These are phyloP conservation scores for Ophiostoma perfectum DNA, from an alignment of 2,329 filamentous ascomycete species.

Conservation along the genomic window DNA sequence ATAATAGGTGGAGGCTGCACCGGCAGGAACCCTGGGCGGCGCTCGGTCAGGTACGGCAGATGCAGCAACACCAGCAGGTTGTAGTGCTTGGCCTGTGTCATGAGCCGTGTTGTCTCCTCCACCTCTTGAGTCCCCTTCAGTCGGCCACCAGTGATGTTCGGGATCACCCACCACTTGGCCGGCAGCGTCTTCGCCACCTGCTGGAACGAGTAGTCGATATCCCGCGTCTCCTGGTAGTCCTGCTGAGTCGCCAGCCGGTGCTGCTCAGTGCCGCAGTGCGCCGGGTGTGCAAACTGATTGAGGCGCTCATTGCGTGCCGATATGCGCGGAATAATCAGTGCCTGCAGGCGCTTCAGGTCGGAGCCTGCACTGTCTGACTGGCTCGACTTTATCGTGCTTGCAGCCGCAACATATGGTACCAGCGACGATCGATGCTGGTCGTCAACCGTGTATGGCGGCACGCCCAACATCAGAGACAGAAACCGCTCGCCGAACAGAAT, in stretches of 20 bases:
- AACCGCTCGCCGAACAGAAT: slow-evolving; percentile 41
- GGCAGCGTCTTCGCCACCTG: slow-evolving; percentile 33
- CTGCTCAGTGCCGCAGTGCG: slow-evolving; percentile 11
- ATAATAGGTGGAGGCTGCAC: neutral
- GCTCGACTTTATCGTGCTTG: neutral
- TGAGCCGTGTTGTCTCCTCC: neutral
- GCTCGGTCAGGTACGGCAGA: neutral
- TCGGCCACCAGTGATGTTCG: slow-evolving; percentile 23
- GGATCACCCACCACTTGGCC: slow-evolving; percentile 35
- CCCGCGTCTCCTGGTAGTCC: slow-evolving; percentile 30
- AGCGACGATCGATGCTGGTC: neutral
- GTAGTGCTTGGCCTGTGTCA: neutral
- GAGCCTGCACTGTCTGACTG: neutral
- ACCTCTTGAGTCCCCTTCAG: neutral
- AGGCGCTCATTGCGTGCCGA: slow-evolving; percentile 34
- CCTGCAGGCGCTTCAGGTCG: slow-evolving; percentile 33
- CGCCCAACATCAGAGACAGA: slow-evolving; percentile 41
- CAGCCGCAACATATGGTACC: neutral
- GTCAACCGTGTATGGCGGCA: slow-evolving; percentile 34
- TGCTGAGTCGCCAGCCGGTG: slow-evolving; percentile 10
- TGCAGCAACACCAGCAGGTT: neutral
- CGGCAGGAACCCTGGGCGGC: neutral
- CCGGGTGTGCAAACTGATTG: slow-evolving; percentile 23
- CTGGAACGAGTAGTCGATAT: slow-evolving; percentile 35
- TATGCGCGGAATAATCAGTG: slow-evolving; percentile 35